A percentile compares a stretch with the other conserved stretches of the same genome.
These are phyloP conservation scores for Urtica urens DNA, from an alignment of 306 rosid genomes.

Conservation along the genomic window DNA sequence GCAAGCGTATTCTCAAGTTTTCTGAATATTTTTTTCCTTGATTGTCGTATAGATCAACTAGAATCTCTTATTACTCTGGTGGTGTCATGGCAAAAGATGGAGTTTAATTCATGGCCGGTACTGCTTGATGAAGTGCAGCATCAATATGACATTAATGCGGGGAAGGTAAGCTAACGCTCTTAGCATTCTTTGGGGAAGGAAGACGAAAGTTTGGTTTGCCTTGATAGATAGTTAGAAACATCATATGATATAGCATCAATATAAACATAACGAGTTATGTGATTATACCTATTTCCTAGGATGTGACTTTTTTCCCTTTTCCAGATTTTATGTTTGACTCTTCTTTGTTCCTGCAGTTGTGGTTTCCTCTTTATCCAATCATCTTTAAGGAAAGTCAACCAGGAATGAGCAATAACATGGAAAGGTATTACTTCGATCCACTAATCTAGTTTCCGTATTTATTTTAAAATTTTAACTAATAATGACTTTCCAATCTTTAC, in stretches of 20 bases:
- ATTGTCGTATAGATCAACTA: slow-evolving; percentile 41
- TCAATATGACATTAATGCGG: slow-evolving; percentile 62
- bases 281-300: too few relatives aligned
- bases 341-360: slow-evolving; percentile 47
- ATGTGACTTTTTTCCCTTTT: not conserved
- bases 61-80: slow-evolving; percentile 38
- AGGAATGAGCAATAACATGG: slow-evolving; percentile 19
- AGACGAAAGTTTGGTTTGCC: too few relatives aligned
- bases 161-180: slow-evolving; percentile 39
- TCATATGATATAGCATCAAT: too few relatives aligned
- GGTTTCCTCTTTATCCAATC: slow-evolving; percentile 81
- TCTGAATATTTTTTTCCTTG: slow-evolving; percentile 4
- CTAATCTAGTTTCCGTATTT: slow-evolving; percentile 2
- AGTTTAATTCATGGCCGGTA: slow-evolving; percentile 68
- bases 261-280: too few relatives aligned
- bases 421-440: slow-evolving; percentile 34
- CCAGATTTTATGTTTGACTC: slow-evolving; percentile 4
- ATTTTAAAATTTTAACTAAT: slow-evolving; percentile 2
- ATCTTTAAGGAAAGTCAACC: slow-evolving; percentile 25
- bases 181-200: too few relatives aligned
- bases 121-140: slow-evolving; percentile 75
- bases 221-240: too few relatives aligned
- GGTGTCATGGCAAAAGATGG: slow-evolving; percentile 68
- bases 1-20: not conserved
- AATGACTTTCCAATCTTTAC: slow-evolving; percentile 11